A percentile compares a stretch with the other conserved stretches of the same genome.
Evolutionary conservation across 768 basidiomycete species (phyloP).

Genomic region (Russula ochroleuca): DNA sequence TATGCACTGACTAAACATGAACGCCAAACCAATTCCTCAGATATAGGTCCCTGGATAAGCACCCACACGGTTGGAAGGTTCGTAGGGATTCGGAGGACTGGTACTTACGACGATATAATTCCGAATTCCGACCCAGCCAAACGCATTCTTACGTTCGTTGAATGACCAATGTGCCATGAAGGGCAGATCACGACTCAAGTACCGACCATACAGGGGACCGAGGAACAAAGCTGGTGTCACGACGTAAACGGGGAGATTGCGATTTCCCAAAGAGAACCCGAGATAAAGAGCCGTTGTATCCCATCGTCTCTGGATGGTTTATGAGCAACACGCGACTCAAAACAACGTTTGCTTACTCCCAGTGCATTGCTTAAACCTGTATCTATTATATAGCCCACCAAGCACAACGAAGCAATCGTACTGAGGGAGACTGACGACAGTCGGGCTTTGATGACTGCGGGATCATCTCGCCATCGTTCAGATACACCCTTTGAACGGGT

Average conservation of each 20-base stretch:
- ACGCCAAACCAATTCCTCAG: slow-evolving; percentile 90
- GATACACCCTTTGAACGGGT: slow-evolving; percentile 35
- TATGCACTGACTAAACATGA: slow-evolving; percentile 76
- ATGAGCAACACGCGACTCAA: slow-evolving; percentile 3
- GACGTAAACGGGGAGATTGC: slow-evolving; percentile 48
- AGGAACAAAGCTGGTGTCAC: slow-evolving; percentile 69
- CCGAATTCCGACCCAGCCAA: slow-evolving; percentile 56
- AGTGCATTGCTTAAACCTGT: slow-evolving; percentile 26
- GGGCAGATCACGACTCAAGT: slow-evolving; percentile 47
- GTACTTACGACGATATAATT: slow-evolving; percentile 60
- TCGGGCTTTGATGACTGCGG: slow-evolving; percentile 77
- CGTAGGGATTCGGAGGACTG: too few species aligned
- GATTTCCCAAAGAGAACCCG: slow-evolving; percentile 28
- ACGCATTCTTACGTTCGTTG: slow-evolving; percentile 37
- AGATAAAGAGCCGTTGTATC: slow-evolving; percentile 28
- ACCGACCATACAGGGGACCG: slow-evolving; percentile 67
- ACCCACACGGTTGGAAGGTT: not conserved
- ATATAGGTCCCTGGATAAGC: slow-evolving; percentile 71
- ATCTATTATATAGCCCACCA: slow-evolving; percentile 47
- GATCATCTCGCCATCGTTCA: slow-evolving; percentile 74
- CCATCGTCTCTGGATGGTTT: slow-evolving; percentile 12
- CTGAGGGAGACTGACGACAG: slow-evolving; percentile 62
- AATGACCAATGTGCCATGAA: slow-evolving; percentile 51
- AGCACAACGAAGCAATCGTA: slow-evolving; percentile 52
- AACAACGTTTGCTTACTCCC: slow-evolving; percentile 26